Conservation (phyloP, 257 asterid species). For the Echites panduratus region DNA sequence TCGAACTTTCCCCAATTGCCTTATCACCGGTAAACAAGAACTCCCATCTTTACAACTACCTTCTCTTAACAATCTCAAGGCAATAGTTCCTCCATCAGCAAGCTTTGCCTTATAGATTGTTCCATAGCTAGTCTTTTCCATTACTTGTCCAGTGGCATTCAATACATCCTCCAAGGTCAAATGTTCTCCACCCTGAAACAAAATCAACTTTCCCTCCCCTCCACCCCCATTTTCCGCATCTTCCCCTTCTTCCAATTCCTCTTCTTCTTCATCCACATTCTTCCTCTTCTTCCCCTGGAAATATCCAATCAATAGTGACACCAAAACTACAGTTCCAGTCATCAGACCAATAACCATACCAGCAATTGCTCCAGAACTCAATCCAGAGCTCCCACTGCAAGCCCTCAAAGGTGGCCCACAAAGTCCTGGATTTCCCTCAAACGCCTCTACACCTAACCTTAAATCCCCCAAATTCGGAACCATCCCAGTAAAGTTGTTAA, state of each 20-base stretch:
- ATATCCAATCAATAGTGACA: conserved; percentile 77
- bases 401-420: conserved; percentile 71
- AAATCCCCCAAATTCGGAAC: conserved; percentile 64
- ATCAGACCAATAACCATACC: conserved; percentile 87
- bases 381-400: conserved; percentile 53
- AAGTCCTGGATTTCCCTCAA: conserved; percentile 77
- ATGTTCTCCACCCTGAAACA: conserved; percentile 97
- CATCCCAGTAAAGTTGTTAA: conserved; percentile 82
- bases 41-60: conserved; percentile 73
- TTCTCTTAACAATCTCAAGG: conserved; percentile 84
- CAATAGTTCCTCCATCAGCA: conserved; percentile 91
- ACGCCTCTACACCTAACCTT: conserved; percentile 69
- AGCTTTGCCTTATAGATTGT: conserved; percentile 91
- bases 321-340: conserved; percentile 78
- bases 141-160: conserved; percentile 95
- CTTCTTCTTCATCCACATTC: conserved; percentile 56
- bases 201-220: conserved; percentile 77
- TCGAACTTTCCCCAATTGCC: conserved; percentile 71
- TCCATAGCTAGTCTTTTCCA: conserved; percentile 94
- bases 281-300: conserved; percentile 73
- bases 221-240: conserved; percentile 54
- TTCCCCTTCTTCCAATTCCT: conserved; percentile 56
- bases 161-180: conserved; percentile 79
- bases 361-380: conserved; percentile 86
- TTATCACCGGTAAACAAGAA: conserved; percentile 63